Conservation (phyloP, 148 eudicot species). For the Silene latifolia region DNA sequence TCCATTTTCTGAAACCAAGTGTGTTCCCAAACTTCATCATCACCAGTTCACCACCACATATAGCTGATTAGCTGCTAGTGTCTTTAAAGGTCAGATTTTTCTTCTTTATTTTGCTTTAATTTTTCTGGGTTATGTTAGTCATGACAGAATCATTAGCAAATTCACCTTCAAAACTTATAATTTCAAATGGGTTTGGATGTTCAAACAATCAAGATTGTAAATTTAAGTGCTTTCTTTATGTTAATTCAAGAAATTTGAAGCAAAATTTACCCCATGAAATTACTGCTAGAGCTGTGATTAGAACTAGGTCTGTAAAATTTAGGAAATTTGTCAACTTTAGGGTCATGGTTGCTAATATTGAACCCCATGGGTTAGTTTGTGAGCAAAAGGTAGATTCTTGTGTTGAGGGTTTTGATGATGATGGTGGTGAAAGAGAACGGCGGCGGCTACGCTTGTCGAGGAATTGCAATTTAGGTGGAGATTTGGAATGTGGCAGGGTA, state of each 20-base stretch:
- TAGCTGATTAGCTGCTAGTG: no score
- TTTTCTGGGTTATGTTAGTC: neutral
- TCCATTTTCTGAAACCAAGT: no score
- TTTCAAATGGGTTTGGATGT: conserved; percentile 24
- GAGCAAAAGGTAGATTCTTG: conserved; percentile 5
- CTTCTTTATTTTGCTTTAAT: neutral
- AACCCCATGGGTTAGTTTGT: conserved; percentile 17
- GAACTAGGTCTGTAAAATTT: conserved; percentile 1
- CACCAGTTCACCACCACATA: no score
- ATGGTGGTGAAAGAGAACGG: neutral
- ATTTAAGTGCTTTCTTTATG: neutral
- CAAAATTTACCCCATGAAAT: neutral
- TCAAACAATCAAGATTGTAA: conserved; percentile 1
- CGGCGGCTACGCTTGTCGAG: neutral
- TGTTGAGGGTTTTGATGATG: conserved; percentile 9
- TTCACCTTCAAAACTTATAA: conserved; percentile 6
- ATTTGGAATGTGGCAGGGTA: neutral
- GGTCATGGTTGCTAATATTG: conserved; percentile 24
- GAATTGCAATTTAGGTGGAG: neutral
- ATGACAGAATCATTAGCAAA: conserved; percentile 21
- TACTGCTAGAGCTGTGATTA: neutral
- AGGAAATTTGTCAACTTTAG: conserved; percentile 14
- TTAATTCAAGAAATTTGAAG: conserved; percentile 6
- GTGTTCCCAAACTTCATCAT: no score
- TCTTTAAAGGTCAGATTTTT: neutral